Base-by-base conservation (phyloP, 176 grass and related monocot genomes). In the Zea luxurians region DNA sequence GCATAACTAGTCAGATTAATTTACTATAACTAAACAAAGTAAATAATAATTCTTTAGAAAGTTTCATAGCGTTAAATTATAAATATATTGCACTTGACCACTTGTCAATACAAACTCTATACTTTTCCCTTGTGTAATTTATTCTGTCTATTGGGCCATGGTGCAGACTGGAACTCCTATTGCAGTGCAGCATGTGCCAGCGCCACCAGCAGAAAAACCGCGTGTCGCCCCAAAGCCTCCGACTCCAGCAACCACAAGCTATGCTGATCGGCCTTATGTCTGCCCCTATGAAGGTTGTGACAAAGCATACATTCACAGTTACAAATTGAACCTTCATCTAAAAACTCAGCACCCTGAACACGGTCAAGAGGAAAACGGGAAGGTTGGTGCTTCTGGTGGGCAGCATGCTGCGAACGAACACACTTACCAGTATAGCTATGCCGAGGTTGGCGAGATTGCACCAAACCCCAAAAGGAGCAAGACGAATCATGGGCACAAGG, bases 281-380 rank as follows among this genome's bases (percentile, higher is more conserved):
- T 97, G 93, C 66, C 93, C 90, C 5, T 97, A 91, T 18, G 88
- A 97, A 82, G 93, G 93, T 46, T 97, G 93, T 37, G 81, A 77
- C 34, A 97, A 93, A 90, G 83, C 90, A 54, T 97, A 97, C 74
- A 97, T 97, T 41, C 90, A 97, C 64, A 4, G 68, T 58, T 97
- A 97, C 77, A 97, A 97, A 83, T 84, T 97, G 74, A 97, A 97
- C 64, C 93, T 97, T 21, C 93, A 97, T 80, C 59, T 97, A 17
- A 90, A 84, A 78, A 92, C 79, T 55, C 85, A 92, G 64, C 93
- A 96, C 76, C 93, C 93, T 69, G 82, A 86, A 35, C 85, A 97
- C 5, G 67, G 58, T n/a, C 68, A 78, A 64, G 83, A 76, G 81
- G 78, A 88, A 64, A 84, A 82, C 68, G 75, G 79, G 41, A 92